Conservation (phyloP, 164 flowering plant genomes). For the Kingdonia uniflora region DNA sequence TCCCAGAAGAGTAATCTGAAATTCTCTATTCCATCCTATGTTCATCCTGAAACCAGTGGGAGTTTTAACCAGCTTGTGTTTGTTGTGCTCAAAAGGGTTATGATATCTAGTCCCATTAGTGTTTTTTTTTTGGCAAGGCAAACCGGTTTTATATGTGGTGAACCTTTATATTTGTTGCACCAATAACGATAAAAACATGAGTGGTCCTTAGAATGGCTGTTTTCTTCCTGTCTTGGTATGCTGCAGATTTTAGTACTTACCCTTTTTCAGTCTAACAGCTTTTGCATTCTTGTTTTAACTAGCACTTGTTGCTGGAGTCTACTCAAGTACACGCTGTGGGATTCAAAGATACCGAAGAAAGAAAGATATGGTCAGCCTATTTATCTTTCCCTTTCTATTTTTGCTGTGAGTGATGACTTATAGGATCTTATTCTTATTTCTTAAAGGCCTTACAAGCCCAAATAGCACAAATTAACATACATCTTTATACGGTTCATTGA, state of each 20-base stretch:
- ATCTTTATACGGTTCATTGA: too few species aligned
- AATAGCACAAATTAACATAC: too few species aligned
- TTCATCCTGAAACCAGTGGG: too few species aligned
- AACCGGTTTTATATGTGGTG: too few species aligned
- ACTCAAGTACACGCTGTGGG: conserved; percentile 49
- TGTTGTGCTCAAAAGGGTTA: too few species aligned
- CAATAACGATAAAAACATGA: too few species aligned
- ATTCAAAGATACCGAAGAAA: conserved; percentile 41
- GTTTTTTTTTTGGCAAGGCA: not conserved
- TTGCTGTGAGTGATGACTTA: not conserved
- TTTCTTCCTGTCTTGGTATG: not conserved
- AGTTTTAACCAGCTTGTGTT: too few species aligned
- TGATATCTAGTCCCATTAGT: not conserved
- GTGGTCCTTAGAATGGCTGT: too few species aligned
- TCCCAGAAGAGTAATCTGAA: too few species aligned
- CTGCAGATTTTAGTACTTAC: not conserved
- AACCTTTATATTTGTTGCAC: too few species aligned
- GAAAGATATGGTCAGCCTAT: conserved; percentile 60
- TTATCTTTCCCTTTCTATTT: not conserved
- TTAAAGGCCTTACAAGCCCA: too few species aligned
- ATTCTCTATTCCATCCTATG: too few species aligned
- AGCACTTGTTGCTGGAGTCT: conserved; percentile 73
- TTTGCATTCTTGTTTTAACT: not conserved
- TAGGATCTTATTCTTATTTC: not conserved
- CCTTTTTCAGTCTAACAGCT: not conserved